Base-by-base conservation (phyloP, 2,329 filamentous ascomycete species). In the Fusarium bulbicola region DNA sequence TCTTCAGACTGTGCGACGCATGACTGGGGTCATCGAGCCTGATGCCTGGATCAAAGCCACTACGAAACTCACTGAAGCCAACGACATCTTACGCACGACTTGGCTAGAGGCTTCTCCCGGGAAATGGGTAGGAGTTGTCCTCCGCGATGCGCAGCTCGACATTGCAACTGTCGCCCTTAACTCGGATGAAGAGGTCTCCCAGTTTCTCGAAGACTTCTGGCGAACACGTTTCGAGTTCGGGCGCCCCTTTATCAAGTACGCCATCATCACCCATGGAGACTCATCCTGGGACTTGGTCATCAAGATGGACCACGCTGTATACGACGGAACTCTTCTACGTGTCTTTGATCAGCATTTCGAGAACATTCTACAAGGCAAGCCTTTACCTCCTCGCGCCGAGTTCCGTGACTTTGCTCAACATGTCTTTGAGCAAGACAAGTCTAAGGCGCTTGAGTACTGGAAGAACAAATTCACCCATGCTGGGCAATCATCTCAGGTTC, bases 101-200 rank as follows among this genome's bases (percentile, higher is more conserved):
- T 61, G 58, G 58, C 30, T 61, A 10, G 28, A 54, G 14, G 47
- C 16, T 1, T 24, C 37, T n/a, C 37, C 37, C 3, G 37, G 30
- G 9, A 21, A 37, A 16, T 61, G 58, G 47, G 37, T 61, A 6
- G 58, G 58, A 21, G 58, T 54, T 14, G 58, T 61, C 10, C 58
- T 61, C 24, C 47, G 47, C 8, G 28, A 54, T 7, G 8, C 42
- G 0, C 28, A 60, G 16, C 36, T 14, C 6, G 28, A 26, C 36
- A 16, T 53, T 4, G 36, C 37, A 32, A 28, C 28, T 6, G 28
- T 34, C 14, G 11, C 45, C 11, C 4, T 42, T 14, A 37, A 43
- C 3, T 42, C 37, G 0, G 46, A 39, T 0, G 58, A 53, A 0
- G 36, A 53, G 18, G 3, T 36, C 1, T 36, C 58, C 18, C 2